Base-by-base conservation (phyloP, 1,284 basidiomycete species). In the Trametes pubescens region DNA sequence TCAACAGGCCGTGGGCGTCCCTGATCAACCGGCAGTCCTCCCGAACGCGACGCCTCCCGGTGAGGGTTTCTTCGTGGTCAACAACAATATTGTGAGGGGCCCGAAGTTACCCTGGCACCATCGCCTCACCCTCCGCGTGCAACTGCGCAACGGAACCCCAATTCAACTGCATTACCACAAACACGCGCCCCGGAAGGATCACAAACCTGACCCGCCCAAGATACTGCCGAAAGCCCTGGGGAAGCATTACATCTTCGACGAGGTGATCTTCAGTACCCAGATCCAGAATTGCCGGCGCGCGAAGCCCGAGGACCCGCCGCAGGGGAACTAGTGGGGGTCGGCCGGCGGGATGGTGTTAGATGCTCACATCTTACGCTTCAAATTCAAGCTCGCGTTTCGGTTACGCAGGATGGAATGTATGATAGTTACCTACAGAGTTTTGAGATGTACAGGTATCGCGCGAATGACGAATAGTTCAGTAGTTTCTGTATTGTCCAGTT, bases 231-330 rank as follows among this genome's bases (percentile, higher is more conserved):
- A 52, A 7, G 34, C 34, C 9, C 38, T 32, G 48, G n/a, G 51
- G 14, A 53, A 38, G 51, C 51, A 53, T 21, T 53, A 38, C n/a
- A 24, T 53, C 35, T 40, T 53, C 35, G 51, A 53, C 21, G n/a
- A 53, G 43, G 43, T 44, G 8, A 22, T 53, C 16, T 53, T 13
- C 22, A 38, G 51, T 16, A 53, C 51, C 8, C 51, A 53, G 35
- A 38, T 53, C 24, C 51, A 53, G 35, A 38, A 53, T 35, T 53
- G 51, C 22, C 51, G 51, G 8, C 51, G 51, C 24, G 51, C 51
- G 43, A n/a, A 32, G 29, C 29, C 29, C 29, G 29, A 32, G 29
- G 29, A 32, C 29, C 29, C 29, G 29, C 29, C 29, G 29, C 29
- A 32, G 29, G 29, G 29, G 29, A 32, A 32, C 29, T 32, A 32